A percentile compares a stretch with the other conserved stretches of the same genome.
Conservation (phyloP, 805 yeast genomes). For the Saccharomyces jurei region DNA sequence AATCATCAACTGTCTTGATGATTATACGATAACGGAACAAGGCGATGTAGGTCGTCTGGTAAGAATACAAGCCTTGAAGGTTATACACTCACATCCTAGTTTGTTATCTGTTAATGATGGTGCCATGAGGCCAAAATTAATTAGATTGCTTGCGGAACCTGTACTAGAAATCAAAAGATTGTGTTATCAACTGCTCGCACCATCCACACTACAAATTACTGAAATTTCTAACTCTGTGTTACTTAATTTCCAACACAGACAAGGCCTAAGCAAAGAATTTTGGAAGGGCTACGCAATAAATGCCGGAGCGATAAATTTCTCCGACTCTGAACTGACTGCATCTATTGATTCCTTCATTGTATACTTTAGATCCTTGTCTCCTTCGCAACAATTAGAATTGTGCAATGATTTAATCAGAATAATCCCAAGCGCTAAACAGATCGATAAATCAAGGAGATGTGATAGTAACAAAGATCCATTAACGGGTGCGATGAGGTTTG, state of each 20-base stretch:
- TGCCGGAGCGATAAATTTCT: conserved; percentile 50
- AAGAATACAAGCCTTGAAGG: conserved; percentile 41
- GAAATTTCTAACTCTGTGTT: neutral
- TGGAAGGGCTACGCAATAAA: conserved; percentile 50
- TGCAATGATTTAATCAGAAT: conserved; percentile 15
- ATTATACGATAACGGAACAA: conserved; percentile 67
- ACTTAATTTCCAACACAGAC: conserved; percentile 8
- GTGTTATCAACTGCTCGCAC: neutral
- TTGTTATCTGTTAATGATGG: neutral
- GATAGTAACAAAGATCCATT: neutral
- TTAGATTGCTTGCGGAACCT: conserved; percentile 57
- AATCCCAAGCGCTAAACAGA: conserved; percentile 13
- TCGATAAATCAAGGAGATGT: conserved; percentile 5
- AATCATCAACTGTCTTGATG: conserved; percentile 45
- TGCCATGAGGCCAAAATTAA: conserved; percentile 31
- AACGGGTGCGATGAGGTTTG: conserved; percentile 10
- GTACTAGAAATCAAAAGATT: conserved; percentile 39
- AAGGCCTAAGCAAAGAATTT: conserved; percentile 30
- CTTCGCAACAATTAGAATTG: conserved; percentile 9
- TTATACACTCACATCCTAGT: conserved; percentile 30
- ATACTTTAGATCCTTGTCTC: conserved; percentile 17
- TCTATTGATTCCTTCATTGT: conserved; percentile 36
- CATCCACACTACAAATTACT: conserved; percentile 3
- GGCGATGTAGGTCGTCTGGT: conserved; percentile 90
- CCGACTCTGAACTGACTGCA: conserved; percentile 36